Base-by-base conservation (phyloP, 108 stramenopile species). In the Fragilaria crotonensis region DNA sequence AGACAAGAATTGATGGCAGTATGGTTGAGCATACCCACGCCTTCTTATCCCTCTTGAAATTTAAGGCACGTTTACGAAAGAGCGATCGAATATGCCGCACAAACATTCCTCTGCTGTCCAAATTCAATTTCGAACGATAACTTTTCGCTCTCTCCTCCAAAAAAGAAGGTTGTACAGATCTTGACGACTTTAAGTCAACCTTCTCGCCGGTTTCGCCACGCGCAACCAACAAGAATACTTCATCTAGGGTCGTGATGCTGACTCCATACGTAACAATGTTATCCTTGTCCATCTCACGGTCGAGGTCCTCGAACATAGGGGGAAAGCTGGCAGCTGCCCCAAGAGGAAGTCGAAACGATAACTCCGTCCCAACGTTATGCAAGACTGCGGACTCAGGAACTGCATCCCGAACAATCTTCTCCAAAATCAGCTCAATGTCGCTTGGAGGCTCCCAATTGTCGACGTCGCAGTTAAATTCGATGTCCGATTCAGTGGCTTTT, bases 201-300 rank as follows among this genome's bases (percentile, higher is more conserved):
- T 73, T 47, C 26, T 62, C 32, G 3, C 46, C 33, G 17, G 49
- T 36, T 32, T 78, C 77, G 5, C 72, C 77, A 20, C 74, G 21
- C 20, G 74, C 74, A 52, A 75, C 65, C 48, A 67, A 45, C 1
- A 70, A 58, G 30, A 75, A 75, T 0, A 75, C 45, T 72, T 95
- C 94, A 59, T 95, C 94, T 30, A 95, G 59, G 1, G 90, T 93
- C 18, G 94, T 95, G 20, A 93, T 87, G 33, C 78, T 70, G 33
- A 95, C 77, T 5, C 94, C 90, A 57, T 89, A 95, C 4, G 77
- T 76, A 14, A 63, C 72, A 33, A 93, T 66, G 5, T 68, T 61
- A 14, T 67, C 30, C 23, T 52, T 52, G 11, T 55, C 55, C 22
- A 58, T 54, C 18, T 66, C 29, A 1, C 26, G 11, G 58, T 95